Conservation (phyloP, 805 yeast species). For the Ogataea ramenticola region DNA sequence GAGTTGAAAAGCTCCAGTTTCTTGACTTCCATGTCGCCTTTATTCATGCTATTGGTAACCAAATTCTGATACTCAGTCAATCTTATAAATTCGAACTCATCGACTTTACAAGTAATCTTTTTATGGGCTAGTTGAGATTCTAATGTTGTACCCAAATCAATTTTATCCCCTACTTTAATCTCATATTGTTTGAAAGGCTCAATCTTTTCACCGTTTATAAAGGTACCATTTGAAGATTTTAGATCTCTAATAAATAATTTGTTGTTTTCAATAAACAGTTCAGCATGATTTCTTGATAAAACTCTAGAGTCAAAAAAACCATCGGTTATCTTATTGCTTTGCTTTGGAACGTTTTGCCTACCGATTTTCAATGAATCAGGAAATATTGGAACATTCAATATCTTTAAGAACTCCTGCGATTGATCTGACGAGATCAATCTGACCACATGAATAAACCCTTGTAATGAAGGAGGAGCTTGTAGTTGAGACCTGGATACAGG, state of each 20-base stretch:
- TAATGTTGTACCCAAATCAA: constrained; percentile 92
- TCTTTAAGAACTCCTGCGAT: constrained; percentile 68
- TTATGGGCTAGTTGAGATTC: constrained; percentile 64
- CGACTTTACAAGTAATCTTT: constrained; percentile 79
- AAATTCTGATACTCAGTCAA: constrained; percentile 23
- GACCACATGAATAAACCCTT: constrained; percentile 47
- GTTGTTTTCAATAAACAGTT: constrained; percentile 60
- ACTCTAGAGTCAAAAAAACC: constrained; percentile 95
- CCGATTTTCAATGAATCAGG: constrained; percentile 88
- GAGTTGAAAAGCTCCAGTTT: constrained; percentile 26
- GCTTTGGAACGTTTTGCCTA: constrained; percentile 69
- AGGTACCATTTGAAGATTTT: constrained; percentile 92
- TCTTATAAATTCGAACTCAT: constrained; percentile 56
- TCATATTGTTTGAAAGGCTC: constrained; percentile 56
- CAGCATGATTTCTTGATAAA: constrained; percentile 90
- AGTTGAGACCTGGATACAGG: no score
- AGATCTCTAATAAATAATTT: constrained; percentile 72
- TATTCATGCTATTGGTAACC: constrained; percentile 17
- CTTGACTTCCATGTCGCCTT: constrained; percentile 19
- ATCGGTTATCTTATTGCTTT: constrained; percentile 59
- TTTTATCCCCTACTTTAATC: constrained; percentile 70
- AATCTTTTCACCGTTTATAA: constrained; percentile 69
- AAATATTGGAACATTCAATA: constrained; percentile 65
- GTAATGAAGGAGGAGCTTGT: constrained; percentile 14
- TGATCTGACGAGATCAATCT: constrained; percentile 71